These are phyloP conservation scores for Globisporangium ultimum DNA, from an alignment of 352 stramenopile species.

Conservation along the genomic window DNA sequence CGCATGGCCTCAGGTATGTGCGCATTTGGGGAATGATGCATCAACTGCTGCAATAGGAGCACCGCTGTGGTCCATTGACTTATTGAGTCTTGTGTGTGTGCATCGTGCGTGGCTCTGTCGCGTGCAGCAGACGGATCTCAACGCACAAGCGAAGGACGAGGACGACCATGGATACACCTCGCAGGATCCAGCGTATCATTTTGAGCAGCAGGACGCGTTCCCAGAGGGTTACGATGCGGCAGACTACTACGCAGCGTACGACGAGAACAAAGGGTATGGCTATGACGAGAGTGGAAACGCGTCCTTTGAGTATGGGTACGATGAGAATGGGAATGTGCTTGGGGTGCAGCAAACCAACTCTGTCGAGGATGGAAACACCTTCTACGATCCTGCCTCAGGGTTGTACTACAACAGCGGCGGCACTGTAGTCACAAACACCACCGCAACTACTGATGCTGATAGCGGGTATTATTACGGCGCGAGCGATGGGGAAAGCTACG, in stretches of 20 bases:
- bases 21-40: too few relatives aligned
- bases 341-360: background rate
- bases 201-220: background rate
- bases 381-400: background rate
- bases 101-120: too few relatives aligned
- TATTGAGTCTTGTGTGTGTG: too few relatives aligned
- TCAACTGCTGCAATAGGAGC: too few relatives aligned
- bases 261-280: background rate
- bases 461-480: conserved; percentile 5
- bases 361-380: background rate
- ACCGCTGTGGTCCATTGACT: too few relatives aligned
- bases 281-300: background rate
- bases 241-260: background rate
- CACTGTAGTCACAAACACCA: background rate
- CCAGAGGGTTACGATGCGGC: background rate
- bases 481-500: conserved; percentile 3
- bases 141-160: background rate
- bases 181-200: background rate
- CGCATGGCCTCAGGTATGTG: too few relatives aligned
- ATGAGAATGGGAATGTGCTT: background rate
- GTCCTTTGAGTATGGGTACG: background rate
- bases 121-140: too few relatives aligned
- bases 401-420: background rate
- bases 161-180: background rate
- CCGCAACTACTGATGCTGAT: background rate